phyloP scores from a whole-genome alignment of 2,329 filamentous ascomycete genomes.

The Ophiocordyceps unilateralis region DNA sequence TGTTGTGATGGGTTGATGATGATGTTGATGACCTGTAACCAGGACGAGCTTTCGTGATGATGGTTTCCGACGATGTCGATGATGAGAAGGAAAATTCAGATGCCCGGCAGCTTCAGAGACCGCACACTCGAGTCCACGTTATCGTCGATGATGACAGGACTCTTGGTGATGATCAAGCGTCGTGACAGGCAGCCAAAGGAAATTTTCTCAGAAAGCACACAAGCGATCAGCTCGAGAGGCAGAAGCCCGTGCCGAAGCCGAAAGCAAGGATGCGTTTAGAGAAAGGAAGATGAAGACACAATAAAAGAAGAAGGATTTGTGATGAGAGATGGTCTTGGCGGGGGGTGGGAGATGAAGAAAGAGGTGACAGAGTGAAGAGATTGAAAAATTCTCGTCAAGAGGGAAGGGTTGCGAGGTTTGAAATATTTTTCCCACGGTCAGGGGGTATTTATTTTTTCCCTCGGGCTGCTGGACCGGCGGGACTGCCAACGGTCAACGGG shows the following conservation, averaged over 20 bases:
- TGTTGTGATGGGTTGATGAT: too few species aligned
- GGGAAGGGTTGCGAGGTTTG: neutral
- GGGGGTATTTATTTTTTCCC: neutral
- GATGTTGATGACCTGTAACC: too few species aligned
- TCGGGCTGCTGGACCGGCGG: neutral
- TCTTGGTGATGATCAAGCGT: neutral
- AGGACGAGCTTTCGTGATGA: too few species aligned
- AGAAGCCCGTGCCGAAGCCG: neutral
- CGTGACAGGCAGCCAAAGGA: neutral
- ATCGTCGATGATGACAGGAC: neutral
- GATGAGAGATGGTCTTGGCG: neutral
- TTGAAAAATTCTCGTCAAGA: too few species aligned
- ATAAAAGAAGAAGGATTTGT: neutral
- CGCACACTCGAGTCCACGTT: neutral
- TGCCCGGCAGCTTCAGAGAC: neutral
- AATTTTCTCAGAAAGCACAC: neutral
- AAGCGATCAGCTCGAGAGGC: neutral
- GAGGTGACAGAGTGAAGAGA: too few species aligned
- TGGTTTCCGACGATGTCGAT: too few species aligned
- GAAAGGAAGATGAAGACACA: neutral
- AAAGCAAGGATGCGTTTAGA: neutral
- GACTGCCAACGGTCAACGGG: neutral
- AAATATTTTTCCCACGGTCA: neutral
- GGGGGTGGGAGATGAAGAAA: neutral
- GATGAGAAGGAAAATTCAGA: neutral